Evolutionary conservation across 2,329 filamentous ascomycete species (phyloP).

Genomic region (Paecilomyces fulvus): DNA sequence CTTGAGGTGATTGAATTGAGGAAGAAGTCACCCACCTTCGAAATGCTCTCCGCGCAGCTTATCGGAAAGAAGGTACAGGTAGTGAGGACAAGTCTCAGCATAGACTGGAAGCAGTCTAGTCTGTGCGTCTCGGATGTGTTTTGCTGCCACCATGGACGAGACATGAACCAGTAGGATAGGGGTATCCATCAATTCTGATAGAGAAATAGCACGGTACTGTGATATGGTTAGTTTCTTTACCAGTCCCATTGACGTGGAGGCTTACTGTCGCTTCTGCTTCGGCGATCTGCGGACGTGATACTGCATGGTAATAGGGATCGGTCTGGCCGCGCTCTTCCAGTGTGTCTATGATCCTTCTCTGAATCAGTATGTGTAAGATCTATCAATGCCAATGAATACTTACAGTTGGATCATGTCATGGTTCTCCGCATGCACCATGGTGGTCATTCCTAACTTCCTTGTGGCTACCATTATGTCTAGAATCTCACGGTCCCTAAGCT

Average conservation of each 20-base stretch:
- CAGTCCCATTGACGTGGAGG: not conserved
- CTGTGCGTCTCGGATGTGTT: conserved; percentile 44
- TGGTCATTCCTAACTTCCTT: conserved; percentile 30
- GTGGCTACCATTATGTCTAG: conserved; percentile 8
- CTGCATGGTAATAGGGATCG: conserved; percentile 35
- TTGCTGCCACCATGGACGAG: conserved; percentile 39
- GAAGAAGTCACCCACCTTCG: not conserved
- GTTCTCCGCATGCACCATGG: conserved; percentile 41
- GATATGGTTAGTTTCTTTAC: not conserved
- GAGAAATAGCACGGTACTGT: conserved; percentile 41
- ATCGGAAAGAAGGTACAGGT: conserved; percentile 47
- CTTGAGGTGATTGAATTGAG: conserved; percentile 14
- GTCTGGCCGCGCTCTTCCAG: conserved; percentile 26
- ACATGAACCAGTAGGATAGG: conserved; percentile 49
- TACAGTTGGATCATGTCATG: conserved; percentile 34
- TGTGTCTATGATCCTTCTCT: conserved; percentile 29
- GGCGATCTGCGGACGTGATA: conserved; percentile 32
- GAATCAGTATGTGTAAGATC: no score
- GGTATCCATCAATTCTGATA: conserved; percentile 42
- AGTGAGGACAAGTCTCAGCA: conserved; percentile 52
- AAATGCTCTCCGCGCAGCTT: conserved; percentile 20
- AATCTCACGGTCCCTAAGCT: conserved; percentile 28
- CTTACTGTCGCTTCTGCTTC: conserved; percentile 34
- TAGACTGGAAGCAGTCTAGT: conserved; percentile 44
- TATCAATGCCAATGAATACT: no score